Evolutionary conservation across 805 yeast genomes (phyloP).

Genomic region (Pichia cephalocereana): DNA sequence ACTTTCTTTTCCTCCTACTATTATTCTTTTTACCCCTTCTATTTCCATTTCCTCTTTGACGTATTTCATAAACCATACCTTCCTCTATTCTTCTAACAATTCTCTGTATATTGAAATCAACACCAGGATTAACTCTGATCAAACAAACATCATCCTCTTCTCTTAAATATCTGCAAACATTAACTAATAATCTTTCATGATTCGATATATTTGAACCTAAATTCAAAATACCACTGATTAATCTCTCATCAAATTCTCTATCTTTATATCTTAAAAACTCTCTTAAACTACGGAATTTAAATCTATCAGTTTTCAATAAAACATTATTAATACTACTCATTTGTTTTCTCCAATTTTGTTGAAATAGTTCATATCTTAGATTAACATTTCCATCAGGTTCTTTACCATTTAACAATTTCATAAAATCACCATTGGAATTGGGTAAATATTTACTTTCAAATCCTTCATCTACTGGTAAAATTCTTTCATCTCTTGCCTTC

Average conservation of each 20-base stretch:
- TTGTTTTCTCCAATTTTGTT: conserved; percentile 30
- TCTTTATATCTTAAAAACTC: conserved; percentile 14
- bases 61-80: conserved; percentile 4
- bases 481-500: conserved; percentile 3
- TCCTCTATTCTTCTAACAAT: conserved; percentile 11
- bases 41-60: neutral
- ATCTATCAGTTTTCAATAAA: conserved; percentile 26
- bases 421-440: conserved; percentile 19
- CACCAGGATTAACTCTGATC: conserved; percentile 11
- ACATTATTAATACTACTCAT: conserved; percentile 21
- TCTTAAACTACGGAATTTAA: conserved; percentile 26
- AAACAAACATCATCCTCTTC: conserved; percentile 10
- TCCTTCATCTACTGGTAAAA: conserved; percentile 1
- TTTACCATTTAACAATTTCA: conserved; percentile 32
- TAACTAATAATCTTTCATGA: conserved; percentile 27
- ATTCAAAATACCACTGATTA: conserved; percentile 30
- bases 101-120: conserved; percentile 9
- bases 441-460: conserved; percentile 2
- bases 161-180: conserved; percentile 17
- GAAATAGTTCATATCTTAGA: conserved; percentile 34
- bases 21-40: neutral
- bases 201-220: conserved; percentile 37
- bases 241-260: conserved; percentile 18
- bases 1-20: conserved; percentile 1
- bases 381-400: conserved; percentile 31